Conservation (phyloP, 73 alveolate species). For the Paramecium caudatum region DNA sequence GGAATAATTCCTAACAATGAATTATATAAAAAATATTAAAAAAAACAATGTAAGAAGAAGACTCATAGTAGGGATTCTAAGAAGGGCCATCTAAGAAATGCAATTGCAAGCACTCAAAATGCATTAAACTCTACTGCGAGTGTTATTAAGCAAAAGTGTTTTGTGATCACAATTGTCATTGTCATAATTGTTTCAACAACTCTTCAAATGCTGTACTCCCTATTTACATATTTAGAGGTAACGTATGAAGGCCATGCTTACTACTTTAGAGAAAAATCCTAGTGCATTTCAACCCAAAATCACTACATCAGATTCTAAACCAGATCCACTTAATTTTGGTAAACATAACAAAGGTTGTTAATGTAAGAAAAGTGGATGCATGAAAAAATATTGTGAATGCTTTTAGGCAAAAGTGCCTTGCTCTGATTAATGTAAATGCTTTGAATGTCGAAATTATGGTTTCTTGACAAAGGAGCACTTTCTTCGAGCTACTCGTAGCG, state of each 20-base stretch:
- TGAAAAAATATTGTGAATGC: conserved; percentile 98
- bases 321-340: conserved; percentile 80
- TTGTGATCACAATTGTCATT: conserved; percentile 78
- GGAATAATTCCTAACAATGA: conserved; percentile 60
- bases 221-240: conserved; percentile 47
- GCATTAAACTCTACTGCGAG: conserved; percentile 97
- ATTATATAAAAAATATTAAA: not conserved
- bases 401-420: conserved; percentile 93
- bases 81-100: conserved; percentile 81
- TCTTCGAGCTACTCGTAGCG: conserved; percentile 4
- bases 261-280: conserved; percentile 80
- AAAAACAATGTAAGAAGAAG: conserved; percentile 44
- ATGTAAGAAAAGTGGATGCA: conserved; percentile 96
- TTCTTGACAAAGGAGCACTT: conserved; percentile 47
- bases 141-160: conserved; percentile 79
- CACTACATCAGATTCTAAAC: conserved; percentile 81
- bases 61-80: not conserved
- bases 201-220: conserved; percentile 60
- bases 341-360: conserved; percentile 91
- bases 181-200: conserved; percentile 85
- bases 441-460: conserved; percentile 88
- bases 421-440: conserved; percentile 93
- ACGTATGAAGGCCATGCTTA: conserved; percentile 76
- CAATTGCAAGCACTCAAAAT: conserved; percentile 92
- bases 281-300: conserved; percentile 78